Evolutionary conservation across 2,329 filamentous ascomycete genomes (phyloP).

Genomic region (Aureobasidium uvarum): DNA sequence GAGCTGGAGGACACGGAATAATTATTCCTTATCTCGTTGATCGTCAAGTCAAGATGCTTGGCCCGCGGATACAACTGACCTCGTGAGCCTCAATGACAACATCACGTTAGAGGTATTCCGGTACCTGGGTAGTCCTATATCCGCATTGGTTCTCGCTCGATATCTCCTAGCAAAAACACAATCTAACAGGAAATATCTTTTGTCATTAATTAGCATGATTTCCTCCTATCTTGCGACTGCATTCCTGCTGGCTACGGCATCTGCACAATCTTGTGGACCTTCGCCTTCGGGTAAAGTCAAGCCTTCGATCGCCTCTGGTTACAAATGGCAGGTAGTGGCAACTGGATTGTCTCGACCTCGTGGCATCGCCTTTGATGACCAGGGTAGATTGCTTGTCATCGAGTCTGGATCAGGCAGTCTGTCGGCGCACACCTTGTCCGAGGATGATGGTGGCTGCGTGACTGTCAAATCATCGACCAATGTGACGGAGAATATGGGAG

Average conservation of each 20-base stretch:
- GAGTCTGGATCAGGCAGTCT: constrained; percentile 41
- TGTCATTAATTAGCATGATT: neutral
- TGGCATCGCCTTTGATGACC: constrained; percentile 49
- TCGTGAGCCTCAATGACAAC: too few species aligned
- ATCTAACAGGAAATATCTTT: neutral
- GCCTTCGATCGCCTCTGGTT: constrained; percentile 46
- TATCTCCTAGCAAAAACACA: neutral
- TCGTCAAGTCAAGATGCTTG: too few species aligned
- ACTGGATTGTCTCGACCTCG: constrained; percentile 47
- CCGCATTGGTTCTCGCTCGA: neutral
- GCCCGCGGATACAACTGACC: too few species aligned
- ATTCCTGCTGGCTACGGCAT: neutral
- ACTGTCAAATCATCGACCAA: constrained; percentile 15
- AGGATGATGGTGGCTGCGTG: constrained; percentile 26
- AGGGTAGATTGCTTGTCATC: constrained; percentile 52
- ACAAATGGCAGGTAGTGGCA: constrained; percentile 47
- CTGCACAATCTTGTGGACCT: constrained; percentile 1
- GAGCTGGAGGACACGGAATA: too few species aligned
- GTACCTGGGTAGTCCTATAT: neutral
- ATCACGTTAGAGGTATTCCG: too few species aligned
- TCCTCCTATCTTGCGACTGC: neutral
- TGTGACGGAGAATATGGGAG: neutral
- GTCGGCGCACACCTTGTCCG: constrained; percentile 40
- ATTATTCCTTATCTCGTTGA: too few species aligned
- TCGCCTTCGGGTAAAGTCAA: neutral